A percentile compares a stretch with the other conserved stretches of the same genome.
Conservation (phyloP, 2,329 filamentous ascomycete genomes). For the Aspergillus sp. region DNA sequence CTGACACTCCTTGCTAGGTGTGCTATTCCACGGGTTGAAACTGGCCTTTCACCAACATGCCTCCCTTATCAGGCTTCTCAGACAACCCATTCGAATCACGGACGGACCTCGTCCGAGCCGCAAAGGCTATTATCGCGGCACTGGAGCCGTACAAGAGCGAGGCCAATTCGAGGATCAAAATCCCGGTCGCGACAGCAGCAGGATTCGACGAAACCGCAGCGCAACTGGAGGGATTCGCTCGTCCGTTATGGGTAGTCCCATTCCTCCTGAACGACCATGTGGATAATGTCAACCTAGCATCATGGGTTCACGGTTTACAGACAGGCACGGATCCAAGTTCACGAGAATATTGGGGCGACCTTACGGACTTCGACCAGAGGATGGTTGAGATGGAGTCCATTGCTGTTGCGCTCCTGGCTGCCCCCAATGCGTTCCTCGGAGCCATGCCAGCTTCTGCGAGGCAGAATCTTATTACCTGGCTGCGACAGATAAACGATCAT, state of each 20-base stretch:
- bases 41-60: constrained; percentile 6
- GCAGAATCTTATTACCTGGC: constrained; percentile 42
- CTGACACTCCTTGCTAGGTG: too few species aligned
- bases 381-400: constrained; percentile 58
- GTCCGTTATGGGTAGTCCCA: constrained; percentile 26
- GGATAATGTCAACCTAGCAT: background rate
- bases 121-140: constrained; percentile 31
- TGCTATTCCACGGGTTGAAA: too few species aligned
- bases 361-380: constrained; percentile 49
- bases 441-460: background rate
- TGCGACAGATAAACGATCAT: constrained; percentile 45
- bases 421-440: constrained; percentile 40
- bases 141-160: constrained; percentile 34
- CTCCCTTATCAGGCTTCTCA: constrained; percentile 37
- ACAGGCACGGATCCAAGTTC: constrained; percentile 26
- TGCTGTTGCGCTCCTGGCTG: constrained; percentile 48
- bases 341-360: constrained; percentile 49
- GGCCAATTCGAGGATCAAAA: constrained; percentile 34
- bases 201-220: constrained; percentile 49
- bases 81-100: constrained; percentile 41
- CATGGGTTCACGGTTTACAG: constrained; percentile 4
- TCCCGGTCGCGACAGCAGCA: constrained; percentile 40
- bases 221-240: constrained; percentile 48
- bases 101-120: constrained; percentile 37
- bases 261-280: constrained; percentile 11